Percentiles rank a stretch among this genome's conserved stretches.
These are phyloP conservation scores for Cercophora samala DNA, from an alignment of 495 filamentous ascomycete species.

Conservation along the genomic window DNA sequence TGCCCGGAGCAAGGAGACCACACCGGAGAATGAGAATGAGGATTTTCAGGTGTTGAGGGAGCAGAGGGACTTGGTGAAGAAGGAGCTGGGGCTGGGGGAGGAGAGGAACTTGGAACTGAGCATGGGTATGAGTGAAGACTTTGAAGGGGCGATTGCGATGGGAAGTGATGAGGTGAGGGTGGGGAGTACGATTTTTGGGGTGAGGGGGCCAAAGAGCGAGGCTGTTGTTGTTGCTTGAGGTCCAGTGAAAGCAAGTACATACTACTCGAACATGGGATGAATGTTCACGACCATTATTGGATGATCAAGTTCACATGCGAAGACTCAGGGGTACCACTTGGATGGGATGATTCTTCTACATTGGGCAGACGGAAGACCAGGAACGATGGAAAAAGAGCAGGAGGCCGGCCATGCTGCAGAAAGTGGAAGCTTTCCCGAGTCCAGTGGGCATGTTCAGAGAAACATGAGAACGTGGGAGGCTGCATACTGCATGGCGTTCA, in stretches of 20 bases:
- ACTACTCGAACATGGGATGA: not conserved
- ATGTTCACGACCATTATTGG: not conserved
- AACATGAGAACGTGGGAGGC: not conserved
- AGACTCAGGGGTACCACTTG: not conserved
- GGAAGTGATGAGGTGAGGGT: constrained; percentile 94
- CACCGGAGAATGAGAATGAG: constrained; percentile 77
- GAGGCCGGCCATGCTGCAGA: not conserved
- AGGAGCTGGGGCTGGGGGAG: constrained; percentile 42
- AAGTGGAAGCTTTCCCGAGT: not conserved
- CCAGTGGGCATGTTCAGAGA: not conserved
- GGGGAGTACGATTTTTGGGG: constrained; percentile 89
- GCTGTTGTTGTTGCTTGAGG: constrained; percentile 58
- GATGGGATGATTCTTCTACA: not conserved
- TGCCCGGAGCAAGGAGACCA: constrained; percentile 68
- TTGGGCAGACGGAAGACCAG: not conserved
- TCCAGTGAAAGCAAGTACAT: not conserved
- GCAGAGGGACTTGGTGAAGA: constrained; percentile 60
- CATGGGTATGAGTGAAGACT: constrained; percentile 91
- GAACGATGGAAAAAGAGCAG: not conserved
- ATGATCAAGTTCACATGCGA: not conserved
- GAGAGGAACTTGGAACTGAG: constrained; percentile 50
- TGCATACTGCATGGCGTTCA: not conserved
- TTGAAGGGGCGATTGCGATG: constrained; percentile 78
- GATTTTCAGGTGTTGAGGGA: constrained; percentile 72
- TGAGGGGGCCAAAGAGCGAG: constrained; percentile 68